Percentiles rank a stretch among this genome's conserved stretches.
Evolutionary conservation across 2,329 filamentous ascomycete species (phyloP).

Genomic region (Fusarium sarcochroum): DNA sequence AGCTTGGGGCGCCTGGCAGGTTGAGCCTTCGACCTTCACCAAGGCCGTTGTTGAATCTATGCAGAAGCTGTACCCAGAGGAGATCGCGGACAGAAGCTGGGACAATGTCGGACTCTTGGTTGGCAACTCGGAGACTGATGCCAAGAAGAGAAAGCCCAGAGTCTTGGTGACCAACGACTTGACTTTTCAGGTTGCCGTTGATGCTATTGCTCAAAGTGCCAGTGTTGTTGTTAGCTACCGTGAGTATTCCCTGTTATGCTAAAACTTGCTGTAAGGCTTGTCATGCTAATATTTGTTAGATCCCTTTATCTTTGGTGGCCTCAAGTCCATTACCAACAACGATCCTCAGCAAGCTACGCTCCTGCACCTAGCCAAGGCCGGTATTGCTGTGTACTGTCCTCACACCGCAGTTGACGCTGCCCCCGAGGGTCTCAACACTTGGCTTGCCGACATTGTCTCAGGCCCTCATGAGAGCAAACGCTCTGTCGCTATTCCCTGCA

Average conservation of each 20-base stretch:
- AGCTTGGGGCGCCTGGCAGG: slow-evolving; percentile 59
- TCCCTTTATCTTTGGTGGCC: slow-evolving; percentile 93
- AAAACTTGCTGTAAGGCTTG: neutral
- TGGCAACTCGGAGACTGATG: slow-evolving; percentile 57
- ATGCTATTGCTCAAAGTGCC: slow-evolving; percentile 83
- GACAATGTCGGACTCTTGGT: slow-evolving; percentile 94
- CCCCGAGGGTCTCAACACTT: slow-evolving; percentile 88
- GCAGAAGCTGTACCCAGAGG: slow-evolving; percentile 89
- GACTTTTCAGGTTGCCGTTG: slow-evolving; percentile 88
- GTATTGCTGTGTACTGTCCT: slow-evolving; percentile 95
- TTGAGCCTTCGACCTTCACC: slow-evolving; percentile 60
- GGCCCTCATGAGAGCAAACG: slow-evolving; percentile 60
- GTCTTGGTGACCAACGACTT: slow-evolving; percentile 85
- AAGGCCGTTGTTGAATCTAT: slow-evolving; percentile 81
- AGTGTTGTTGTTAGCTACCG: slow-evolving; percentile 92
- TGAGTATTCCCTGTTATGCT: slow-evolving; percentile 55
- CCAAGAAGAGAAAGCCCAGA: slow-evolving; percentile 48
- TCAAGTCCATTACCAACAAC: slow-evolving; percentile 88
- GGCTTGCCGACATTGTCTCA: slow-evolving; percentile 89
- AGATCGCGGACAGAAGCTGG: slow-evolving; percentile 89
- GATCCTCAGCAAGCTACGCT: slow-evolving; percentile 91
- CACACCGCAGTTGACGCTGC: slow-evolving; percentile 96
- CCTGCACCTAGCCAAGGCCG: slow-evolving; percentile 83
- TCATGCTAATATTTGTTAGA: slow-evolving; percentile 65
- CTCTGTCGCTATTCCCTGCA: slow-evolving; percentile 62